These are phyloP conservation scores for Suillus fuscotomentosus DNA, from an alignment of 768 basidiomycete species.

Conservation along the genomic window DNA sequence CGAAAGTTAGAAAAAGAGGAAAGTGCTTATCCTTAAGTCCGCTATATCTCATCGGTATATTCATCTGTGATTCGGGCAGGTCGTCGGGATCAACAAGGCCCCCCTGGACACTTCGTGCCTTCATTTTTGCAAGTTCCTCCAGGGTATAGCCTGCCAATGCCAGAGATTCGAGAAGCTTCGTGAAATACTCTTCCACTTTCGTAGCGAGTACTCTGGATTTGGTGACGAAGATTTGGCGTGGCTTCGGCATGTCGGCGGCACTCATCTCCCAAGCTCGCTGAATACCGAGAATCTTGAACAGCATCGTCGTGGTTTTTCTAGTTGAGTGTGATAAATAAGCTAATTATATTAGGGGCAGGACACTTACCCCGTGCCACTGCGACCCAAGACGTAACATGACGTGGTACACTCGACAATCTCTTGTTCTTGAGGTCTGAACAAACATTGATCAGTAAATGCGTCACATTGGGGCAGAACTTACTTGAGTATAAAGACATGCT, in stretches of 20 bases:
- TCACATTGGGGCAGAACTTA: constrained; percentile 3
- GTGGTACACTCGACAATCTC: constrained; percentile 57
- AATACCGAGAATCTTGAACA: constrained; percentile 72
- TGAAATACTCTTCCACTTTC: constrained; percentile 70
- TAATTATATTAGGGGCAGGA: background rate
- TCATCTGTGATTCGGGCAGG: constrained; percentile 30
- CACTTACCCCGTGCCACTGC: constrained; percentile 71
- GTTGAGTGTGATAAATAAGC: background rate
- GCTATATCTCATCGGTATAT: constrained; percentile 49
- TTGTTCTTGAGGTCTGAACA: constrained; percentile 42
- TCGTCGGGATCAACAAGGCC: constrained; percentile 35
- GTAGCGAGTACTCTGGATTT: constrained; percentile 62
- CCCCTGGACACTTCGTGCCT: constrained; percentile 18
- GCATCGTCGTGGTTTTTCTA: constrained; percentile 76
- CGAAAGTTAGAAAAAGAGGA: constrained; percentile 68
- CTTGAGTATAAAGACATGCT: constrained; percentile 27
- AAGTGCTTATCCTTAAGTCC: constrained; percentile 59
- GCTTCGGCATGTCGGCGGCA: constrained; percentile 36
- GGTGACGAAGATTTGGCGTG: constrained; percentile 72
- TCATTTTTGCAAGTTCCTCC: constrained; percentile 36
- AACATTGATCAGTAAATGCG: background rate
- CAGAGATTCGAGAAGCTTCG: constrained; percentile 47
- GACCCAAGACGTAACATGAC: constrained; percentile 66
- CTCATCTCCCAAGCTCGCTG: constrained; percentile 51
- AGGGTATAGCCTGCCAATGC: constrained; percentile 33